These are phyloP conservation scores for Chrysoporthe austroafricana DNA, from an alignment of 2,329 filamentous ascomycete genomes.

Conservation along the genomic window DNA sequence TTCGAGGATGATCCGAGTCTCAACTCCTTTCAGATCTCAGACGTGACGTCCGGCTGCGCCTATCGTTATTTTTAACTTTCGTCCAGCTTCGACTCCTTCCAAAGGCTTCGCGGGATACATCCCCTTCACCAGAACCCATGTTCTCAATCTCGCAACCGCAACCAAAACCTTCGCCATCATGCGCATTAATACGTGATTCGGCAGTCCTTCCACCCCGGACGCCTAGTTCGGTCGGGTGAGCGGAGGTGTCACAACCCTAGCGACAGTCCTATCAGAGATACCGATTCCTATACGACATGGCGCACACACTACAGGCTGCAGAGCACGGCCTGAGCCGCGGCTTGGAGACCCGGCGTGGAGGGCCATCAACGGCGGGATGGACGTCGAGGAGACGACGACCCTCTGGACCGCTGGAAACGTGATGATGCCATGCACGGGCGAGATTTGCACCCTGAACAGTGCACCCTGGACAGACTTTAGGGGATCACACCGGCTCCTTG, in stretches of 20 bases:
- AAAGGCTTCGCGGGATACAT: conserved; percentile 59
- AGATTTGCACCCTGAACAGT: no score
- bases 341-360: no score
- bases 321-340: no score
- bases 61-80: neutral
- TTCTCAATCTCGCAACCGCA: conserved; percentile 64
- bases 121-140: conserved; percentile 36
- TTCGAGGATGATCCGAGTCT: neutral
- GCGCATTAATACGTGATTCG: conserved; percentile 63
- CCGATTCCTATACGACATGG: neutral
- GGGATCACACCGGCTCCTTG: no score
- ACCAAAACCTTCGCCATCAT: conserved; percentile 57
- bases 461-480: no score
- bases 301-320: no score
- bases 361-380: no score
- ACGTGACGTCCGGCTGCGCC: neutral
- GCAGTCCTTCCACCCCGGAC: conserved; percentile 39
- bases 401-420: no score
- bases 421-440: no score
- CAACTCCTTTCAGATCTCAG: neutral
- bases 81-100: neutral
- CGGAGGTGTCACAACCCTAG: no score
- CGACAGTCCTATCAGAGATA: neutral
- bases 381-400: no score
- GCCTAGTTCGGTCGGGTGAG: no score